A percentile compares a stretch with the other conserved stretches of the same genome.
phyloP scores from a whole-genome alignment of 352 stramenopile genomes.

The Pythium phragmitis region DNA sequence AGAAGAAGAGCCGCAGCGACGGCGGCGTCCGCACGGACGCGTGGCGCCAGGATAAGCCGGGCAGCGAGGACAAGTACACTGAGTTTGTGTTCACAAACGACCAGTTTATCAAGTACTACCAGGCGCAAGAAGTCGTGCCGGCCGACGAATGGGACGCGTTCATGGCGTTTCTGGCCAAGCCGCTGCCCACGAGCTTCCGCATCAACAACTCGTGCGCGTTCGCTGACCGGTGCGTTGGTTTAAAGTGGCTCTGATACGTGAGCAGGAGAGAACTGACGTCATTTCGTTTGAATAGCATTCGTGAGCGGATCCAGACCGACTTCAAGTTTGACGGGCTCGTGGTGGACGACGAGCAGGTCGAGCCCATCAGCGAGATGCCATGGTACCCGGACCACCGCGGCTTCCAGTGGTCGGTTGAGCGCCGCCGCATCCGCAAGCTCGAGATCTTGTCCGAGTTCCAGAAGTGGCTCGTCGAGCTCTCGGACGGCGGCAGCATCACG shows the following conservation, averaged over 20 bases:
- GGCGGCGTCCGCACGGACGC: conserved; percentile 30
- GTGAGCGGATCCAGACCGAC: conserved; percentile 78
- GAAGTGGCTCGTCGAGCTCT: conserved; percentile 95
- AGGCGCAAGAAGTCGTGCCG: conserved; percentile 80
- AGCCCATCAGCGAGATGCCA: conserved; percentile 80
- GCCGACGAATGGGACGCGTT: conserved; percentile 89
- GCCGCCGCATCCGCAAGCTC: conserved; percentile 91
- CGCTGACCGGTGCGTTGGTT: conserved; percentile 53
- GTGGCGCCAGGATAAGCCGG: conserved; percentile 31
- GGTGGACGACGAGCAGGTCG: conserved; percentile 77
- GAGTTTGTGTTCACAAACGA: conserved; percentile 90
- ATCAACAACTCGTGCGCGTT: conserved; percentile 92
- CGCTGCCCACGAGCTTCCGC: conserved; percentile 91
- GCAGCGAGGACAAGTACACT: conserved; percentile 62
- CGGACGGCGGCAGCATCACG: conserved; percentile 93
- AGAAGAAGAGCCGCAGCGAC: conserved; percentile 53
- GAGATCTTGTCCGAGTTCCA: conserved; percentile 92
- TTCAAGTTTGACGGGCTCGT: conserved; percentile 86
- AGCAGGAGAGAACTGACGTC: background rate
- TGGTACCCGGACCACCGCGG: conserved; percentile 90
- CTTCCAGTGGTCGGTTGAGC: conserved; percentile 89
- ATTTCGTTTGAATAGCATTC: conserved; percentile 46
- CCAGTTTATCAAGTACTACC: conserved; percentile 85
- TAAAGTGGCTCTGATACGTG: background rate
- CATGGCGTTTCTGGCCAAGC: conserved; percentile 86